Evolutionary conservation across 345 rosid species (phyloP).

Genomic region (Jatropha curcas): DNA sequence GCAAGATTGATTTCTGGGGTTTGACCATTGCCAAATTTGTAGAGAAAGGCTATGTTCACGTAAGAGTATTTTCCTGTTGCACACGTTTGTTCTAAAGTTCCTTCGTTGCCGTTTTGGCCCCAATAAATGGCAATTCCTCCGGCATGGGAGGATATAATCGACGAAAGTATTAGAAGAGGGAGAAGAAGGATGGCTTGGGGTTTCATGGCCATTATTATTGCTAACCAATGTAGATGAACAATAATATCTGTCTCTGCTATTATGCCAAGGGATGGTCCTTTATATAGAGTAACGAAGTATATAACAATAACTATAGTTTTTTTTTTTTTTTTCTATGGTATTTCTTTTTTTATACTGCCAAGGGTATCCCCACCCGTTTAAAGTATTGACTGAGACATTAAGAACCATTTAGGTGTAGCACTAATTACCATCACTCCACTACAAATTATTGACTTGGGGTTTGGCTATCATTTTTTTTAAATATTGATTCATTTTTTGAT

Average conservation of each 20-base stretch:
- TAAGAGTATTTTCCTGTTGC: constrained; percentile 28
- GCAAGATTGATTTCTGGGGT: constrained; percentile 31
- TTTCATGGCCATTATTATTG: constrained; percentile 25
- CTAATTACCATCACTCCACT: too few species aligned
- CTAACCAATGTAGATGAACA: neutral
- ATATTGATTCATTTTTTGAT: too few species aligned
- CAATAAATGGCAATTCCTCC: constrained; percentile 37
- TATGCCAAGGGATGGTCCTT: neutral
- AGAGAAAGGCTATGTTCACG: constrained; percentile 34
- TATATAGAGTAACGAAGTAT: too few species aligned
- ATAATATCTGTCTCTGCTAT: neutral
- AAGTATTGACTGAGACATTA: too few species aligned
- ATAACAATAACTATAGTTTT: too few species aligned
- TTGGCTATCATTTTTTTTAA: too few species aligned
- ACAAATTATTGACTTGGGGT: too few species aligned
- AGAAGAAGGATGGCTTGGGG: constrained; percentile 12
- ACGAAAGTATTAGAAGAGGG: constrained; percentile 10
- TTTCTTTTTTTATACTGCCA: too few species aligned
- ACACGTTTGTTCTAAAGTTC: constrained; percentile 35
- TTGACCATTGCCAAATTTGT: constrained; percentile 34
- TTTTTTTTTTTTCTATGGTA: too few species aligned
- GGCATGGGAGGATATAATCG: constrained; percentile 6
- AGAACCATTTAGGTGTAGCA: too few species aligned
- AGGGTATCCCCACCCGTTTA: too few species aligned
- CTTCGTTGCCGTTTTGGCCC: constrained; percentile 40